A percentile compares a stretch with the other conserved stretches of the same genome.
Conservation (phyloP, 2,329 filamentous ascomycete genomes). For the Clarireedia hainanense region DNA sequence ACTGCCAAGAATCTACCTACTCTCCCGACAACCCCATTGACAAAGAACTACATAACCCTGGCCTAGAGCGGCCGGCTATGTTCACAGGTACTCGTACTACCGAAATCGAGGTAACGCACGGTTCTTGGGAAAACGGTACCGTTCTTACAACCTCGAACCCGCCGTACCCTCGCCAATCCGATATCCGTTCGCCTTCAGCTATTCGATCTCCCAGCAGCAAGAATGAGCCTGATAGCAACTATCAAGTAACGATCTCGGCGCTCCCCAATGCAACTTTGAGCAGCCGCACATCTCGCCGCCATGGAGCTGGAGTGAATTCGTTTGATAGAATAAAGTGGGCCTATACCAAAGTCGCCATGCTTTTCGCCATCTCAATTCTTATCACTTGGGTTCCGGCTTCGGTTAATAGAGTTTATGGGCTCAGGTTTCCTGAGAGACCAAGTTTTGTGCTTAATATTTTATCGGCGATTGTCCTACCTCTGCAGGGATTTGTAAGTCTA, state of each 20-base stretch:
- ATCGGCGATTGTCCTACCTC: conserved; percentile 64
- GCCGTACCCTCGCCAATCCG: neutral
- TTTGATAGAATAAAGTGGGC: conserved; percentile 57
- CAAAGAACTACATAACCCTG: neutral
- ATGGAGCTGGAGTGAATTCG: neutral
- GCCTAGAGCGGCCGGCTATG: neutral
- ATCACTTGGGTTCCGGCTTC: conserved; percentile 71
- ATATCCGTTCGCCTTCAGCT: neutral
- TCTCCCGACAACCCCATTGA: neutral
- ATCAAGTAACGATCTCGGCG: conserved; percentile 11
- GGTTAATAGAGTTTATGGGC: conserved; percentile 65
- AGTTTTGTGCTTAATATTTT: conserved; percentile 58
- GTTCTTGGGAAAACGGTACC: conserved; percentile 1
- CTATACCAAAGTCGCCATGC: conserved; percentile 60
- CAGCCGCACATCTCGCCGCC: neutral
- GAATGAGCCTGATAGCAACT: conserved; percentile 8
- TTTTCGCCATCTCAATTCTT: conserved; percentile 63
- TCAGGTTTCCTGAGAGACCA: conserved; percentile 45
- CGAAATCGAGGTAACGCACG: conserved; percentile 19
- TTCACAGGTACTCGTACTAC: conserved; percentile 18
- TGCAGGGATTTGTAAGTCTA: conserved; percentile 56
- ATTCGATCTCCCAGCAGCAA: no score
- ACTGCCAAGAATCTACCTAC: neutral
- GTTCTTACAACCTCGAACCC: neutral
- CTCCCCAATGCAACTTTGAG: neutral